Conservation (phyloP, 495 filamentous ascomycete species). For the Choiromyces venosus region DNA sequence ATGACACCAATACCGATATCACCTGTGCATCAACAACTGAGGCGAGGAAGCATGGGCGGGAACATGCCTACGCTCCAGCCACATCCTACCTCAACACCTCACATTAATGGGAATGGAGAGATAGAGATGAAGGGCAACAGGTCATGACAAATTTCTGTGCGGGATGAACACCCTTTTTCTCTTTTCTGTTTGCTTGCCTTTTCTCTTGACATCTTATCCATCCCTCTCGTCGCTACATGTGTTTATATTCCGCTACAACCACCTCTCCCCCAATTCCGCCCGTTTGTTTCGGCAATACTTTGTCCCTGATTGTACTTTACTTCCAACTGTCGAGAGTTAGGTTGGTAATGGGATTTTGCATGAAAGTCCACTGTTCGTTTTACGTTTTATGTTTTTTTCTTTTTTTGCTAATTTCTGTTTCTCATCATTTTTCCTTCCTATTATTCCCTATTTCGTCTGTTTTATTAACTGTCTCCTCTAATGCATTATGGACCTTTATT, state of each 20-base stretch:
- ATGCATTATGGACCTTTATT: not conserved
- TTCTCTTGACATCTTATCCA: not conserved
- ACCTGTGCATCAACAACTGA: constrained; percentile 35
- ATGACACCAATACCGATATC: constrained; percentile 37
- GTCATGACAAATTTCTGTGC: constrained; percentile 14
- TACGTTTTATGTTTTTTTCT: not conserved
- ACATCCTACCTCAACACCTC: constrained; percentile 28
- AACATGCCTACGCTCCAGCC: constrained; percentile 37
- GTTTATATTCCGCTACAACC: not conserved
- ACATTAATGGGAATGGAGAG: constrained; percentile 28
- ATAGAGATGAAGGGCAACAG: constrained; percentile 35
- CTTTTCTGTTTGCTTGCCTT: not conserved
- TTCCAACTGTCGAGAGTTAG: not conserved
- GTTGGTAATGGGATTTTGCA: not conserved
- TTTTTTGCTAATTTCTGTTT: not conserved
- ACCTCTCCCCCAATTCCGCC: not conserved
- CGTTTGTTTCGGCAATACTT: not conserved
- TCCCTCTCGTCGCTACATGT: not conserved
- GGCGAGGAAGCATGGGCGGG: constrained; percentile 32
- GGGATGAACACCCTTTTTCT: not conserved
- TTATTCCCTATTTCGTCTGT: not conserved
- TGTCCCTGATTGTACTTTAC: not conserved
- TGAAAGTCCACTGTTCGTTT: not conserved
- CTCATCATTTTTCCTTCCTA: not conserved
- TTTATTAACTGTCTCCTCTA: not conserved